These are phyloP conservation scores for Cladophialophora bantiana DNA, from an alignment of 2,329 filamentous ascomycete species.

Conservation along the genomic window DNA sequence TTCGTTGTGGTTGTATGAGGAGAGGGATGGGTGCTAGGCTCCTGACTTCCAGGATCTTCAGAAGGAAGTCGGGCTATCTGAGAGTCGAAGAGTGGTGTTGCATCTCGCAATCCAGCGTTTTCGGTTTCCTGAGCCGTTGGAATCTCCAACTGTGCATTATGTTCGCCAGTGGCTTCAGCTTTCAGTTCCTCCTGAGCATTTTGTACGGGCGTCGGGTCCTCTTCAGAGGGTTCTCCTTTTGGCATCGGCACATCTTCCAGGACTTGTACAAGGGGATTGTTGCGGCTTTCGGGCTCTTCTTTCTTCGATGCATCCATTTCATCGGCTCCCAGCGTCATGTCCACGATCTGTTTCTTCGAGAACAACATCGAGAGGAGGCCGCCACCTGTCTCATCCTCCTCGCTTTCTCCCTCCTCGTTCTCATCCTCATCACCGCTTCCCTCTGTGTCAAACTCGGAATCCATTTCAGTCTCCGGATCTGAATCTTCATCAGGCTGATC, in stretches of 20 bases:
- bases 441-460: constrained; percentile 56
- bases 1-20: constrained; percentile 54
- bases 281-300: constrained; percentile 36
- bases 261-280: constrained; percentile 23
- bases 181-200: constrained; percentile 6
- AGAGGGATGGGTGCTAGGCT: constrained; percentile 51
- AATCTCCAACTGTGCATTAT: not conserved
- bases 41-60: constrained; percentile 28
- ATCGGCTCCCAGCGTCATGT: constrained; percentile 36
- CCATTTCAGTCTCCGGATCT: constrained; percentile 51
- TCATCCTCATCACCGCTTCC: constrained; percentile 54
- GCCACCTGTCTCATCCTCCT: constrained; percentile 49
- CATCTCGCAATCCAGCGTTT: constrained; percentile 10
- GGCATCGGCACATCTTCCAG: constrained; percentile 41
- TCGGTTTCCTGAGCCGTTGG: constrained; percentile 4
- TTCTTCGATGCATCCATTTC: constrained; percentile 45
- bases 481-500: constrained; percentile 45
- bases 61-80: constrained; percentile 14
- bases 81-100: constrained; percentile 16
- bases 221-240: constrained; percentile 42
- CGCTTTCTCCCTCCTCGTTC: constrained; percentile 52
- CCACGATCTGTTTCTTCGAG: constrained; percentile 50
- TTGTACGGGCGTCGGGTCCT: constrained; percentile 41
- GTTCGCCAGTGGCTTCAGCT: not conserved
- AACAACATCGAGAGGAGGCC: constrained; percentile 56